Evolutionary conservation across 2,329 filamentous ascomycete genomes (phyloP), one percentile per base, ranked within the genome.

Genomic region (Diaporthe citrichinensis): DNA sequence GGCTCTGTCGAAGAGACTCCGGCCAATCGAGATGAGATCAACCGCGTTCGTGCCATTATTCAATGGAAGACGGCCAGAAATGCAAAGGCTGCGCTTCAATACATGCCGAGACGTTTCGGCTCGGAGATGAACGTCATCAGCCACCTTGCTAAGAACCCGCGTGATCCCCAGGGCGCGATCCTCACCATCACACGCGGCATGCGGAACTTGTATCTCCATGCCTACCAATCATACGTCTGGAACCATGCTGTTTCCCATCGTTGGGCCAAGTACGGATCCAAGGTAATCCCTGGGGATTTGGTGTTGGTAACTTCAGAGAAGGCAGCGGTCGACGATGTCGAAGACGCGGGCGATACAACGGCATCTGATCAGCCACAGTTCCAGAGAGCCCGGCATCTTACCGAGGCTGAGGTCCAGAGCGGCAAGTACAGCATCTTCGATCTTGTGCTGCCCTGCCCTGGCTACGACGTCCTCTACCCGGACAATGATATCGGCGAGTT

Each of bases 201-300:
- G 80, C 91, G 95, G 58, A 91, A 95, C 75, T 98, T 99, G 94
- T 99, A 98, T 82, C 93, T 98, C 23, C 97, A 99, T 83, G 96
- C 97, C 7, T 98, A 98, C 84, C 97, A 99, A 84, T 98, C 94
- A 8, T 90, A 95, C 51, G 92, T 99, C 12, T 99, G 96, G 96
- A 99, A 99, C 85, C 91, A 92, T 78, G 94, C 92, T 17, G 94
- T 92, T 2, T 95, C 94, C 78, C 92, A 93, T 79, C 93, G 97
- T 62, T 98, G 95, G 93, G 90, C 92, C 57, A 86, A 91, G 3
- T 93, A 94, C 81, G 95, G 96, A 69, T 84, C 88, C 76, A 89
- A 88, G 73, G 94, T 98, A 23, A 89, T 98, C 20, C 91, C 93
- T 79, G 97, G 97, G 44, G 97, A 99, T 83, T 90, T 99, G 15